Percentiles rank a stretch among this genome's conserved stretches.
phyloP scores from a whole-genome alignment of 148 eudicot genomes.

The Gaultheria prostrata region DNA sequence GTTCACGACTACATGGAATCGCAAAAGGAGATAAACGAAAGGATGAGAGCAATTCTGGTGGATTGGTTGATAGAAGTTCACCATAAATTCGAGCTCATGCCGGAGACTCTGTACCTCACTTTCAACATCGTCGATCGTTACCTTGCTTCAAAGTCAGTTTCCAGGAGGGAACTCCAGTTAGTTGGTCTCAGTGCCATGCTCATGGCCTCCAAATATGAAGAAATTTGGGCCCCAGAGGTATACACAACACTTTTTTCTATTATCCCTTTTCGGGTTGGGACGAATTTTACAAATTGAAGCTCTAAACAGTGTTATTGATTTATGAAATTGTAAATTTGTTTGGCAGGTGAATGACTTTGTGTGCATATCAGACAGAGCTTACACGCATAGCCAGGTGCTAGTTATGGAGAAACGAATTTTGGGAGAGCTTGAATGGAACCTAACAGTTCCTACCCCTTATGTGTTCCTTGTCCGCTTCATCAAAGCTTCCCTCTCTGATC shows the following conservation, averaged over 20 bases:
- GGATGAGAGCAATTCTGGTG: slow-evolving; percentile 55
- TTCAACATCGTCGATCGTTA: slow-evolving; percentile 48
- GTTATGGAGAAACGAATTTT: slow-evolving; percentile 69
- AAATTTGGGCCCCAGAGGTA: slow-evolving; percentile 95
- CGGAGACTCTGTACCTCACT: slow-evolving; percentile 56
- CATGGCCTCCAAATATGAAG: slow-evolving; percentile 76
- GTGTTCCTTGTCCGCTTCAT: slow-evolving; percentile 69
- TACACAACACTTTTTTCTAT: neutral
- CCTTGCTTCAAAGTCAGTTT: slow-evolving; percentile 29
- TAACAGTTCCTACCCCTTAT: slow-evolving; percentile 84
- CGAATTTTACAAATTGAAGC: neutral
- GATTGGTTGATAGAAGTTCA: slow-evolving; percentile 71
- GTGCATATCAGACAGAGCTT: slow-evolving; percentile 69
- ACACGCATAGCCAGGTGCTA: slow-evolving; percentile 54
- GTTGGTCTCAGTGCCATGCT: slow-evolving; percentile 54
- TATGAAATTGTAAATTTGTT: neutral
- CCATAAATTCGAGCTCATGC: slow-evolving; percentile 51
- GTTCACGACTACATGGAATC: slow-evolving; percentile 43
- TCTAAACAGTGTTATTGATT: neutral
- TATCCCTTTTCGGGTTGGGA: too few species aligned
- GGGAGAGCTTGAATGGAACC: slow-evolving; percentile 60
- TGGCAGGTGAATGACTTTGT: slow-evolving; percentile 57
- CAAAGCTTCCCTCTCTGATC: slow-evolving; percentile 62
- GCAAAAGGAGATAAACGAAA: slow-evolving; percentile 52
- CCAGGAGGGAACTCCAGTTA: slow-evolving; percentile 47